Conservation (phyloP, 2,329 filamentous ascomycete genomes). For the Sporothrix brunneoviolacea region DNA sequence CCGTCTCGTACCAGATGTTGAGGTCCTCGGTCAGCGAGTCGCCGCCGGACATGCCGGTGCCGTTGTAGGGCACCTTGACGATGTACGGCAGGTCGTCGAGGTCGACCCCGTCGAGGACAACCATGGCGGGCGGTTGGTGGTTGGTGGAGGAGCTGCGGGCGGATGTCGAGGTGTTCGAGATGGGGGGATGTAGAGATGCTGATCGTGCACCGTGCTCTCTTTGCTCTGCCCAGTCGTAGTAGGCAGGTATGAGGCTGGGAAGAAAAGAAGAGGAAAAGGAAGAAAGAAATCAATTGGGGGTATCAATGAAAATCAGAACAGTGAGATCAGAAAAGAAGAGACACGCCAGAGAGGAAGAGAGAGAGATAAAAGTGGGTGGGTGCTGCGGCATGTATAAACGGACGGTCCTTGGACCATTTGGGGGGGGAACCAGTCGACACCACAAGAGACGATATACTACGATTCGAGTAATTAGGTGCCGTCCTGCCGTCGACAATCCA, state of each 20-base stretch:
- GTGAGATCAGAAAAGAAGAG: neutral
- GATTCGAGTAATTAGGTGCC: no score
- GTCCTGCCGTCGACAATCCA: neutral
- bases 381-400: conserved; percentile 7
- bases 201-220: neutral
- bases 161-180: neutral
- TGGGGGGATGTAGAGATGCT: neutral
- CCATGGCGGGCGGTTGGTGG: conserved; percentile 22
- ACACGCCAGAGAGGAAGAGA: neutral
- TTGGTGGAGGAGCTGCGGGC: neutral
- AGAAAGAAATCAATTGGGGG: neutral
- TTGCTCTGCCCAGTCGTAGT: no score
- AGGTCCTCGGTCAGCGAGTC: conserved; percentile 61
- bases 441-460: neutral
- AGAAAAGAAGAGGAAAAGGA: neutral
- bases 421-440: neutral
- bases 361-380: no score
- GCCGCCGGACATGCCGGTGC: conserved; percentile 57
- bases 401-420: neutral
- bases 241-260: no score
- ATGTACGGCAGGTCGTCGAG: conserved; percentile 40
- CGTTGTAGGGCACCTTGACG: conserved; percentile 54
- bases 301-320: neutral
- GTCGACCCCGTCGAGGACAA: conserved; percentile 32
- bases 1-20: conserved; percentile 64